Conservation (phyloP, 805 yeast species). For the Candida pseudoglaebosa region DNA sequence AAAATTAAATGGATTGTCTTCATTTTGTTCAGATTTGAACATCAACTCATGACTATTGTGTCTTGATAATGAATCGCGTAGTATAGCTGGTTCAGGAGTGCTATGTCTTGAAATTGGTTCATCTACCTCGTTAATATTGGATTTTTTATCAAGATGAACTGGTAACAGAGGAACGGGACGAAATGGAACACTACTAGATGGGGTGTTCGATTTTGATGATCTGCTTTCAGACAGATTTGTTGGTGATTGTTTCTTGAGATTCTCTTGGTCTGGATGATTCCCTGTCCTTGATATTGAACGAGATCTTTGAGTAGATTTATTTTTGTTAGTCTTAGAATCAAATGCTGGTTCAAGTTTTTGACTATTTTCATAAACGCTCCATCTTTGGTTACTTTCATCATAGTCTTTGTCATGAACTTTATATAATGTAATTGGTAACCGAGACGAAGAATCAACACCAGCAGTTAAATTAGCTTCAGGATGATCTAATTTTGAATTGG, state of each 20-base stretch:
- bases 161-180: background rate
- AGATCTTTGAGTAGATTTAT: too few relatives aligned
- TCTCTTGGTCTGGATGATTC: too few relatives aligned
- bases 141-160: too few relatives aligned
- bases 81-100: constrained; percentile 14
- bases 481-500: background rate
- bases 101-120: constrained; percentile 1
- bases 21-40: constrained; percentile 7
- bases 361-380: constrained; percentile 22
- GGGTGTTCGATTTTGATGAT: background rate
- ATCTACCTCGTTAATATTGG: too few relatives aligned
- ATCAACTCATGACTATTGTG: constrained; percentile 16
- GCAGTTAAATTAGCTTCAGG: constrained; percentile 19
- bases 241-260: too few relatives aligned
- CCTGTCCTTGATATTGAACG: too few relatives aligned
- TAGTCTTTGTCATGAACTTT: constrained; percentile 26
- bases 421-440: constrained; percentile 27
- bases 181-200: background rate
- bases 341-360: constrained; percentile 8
- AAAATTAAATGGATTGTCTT: background rate
- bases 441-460: constrained; percentile 22
- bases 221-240: too few relatives aligned
- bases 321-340: background rate
- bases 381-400: constrained; percentile 20
- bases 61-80: constrained; percentile 12